These are phyloP conservation scores for Trifolium dubium DNA, from an alignment of 306 rosid genomes.

Conservation along the genomic window DNA sequence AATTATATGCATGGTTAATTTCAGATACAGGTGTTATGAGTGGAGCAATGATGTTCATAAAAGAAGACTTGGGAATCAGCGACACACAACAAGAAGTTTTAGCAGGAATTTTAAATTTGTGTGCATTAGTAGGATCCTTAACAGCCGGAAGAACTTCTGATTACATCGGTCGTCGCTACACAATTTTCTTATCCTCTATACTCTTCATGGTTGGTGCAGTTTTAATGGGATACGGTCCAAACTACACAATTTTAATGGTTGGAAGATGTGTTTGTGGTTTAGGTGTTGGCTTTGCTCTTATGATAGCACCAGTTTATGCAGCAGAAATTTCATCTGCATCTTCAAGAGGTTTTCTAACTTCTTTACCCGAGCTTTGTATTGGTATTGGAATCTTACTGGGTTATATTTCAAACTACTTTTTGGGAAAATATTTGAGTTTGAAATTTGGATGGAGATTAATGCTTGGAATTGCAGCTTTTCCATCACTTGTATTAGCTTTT, in stretches of 20 bases:
- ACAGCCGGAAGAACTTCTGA: slow-evolving; percentile 77
- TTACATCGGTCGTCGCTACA: slow-evolving; percentile 81
- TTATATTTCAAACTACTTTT: slow-evolving; percentile 62
- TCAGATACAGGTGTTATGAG: slow-evolving; percentile 94
- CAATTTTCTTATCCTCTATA: slow-evolving; percentile 58
- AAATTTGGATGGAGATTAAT: slow-evolving; percentile 83
- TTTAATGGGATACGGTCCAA: slow-evolving; percentile 86
- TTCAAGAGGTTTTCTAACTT: slow-evolving; percentile 63
- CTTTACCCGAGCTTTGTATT: slow-evolving; percentile 76
- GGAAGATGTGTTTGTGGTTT: slow-evolving; percentile 81
- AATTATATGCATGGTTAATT: neutral
- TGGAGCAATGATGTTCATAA: slow-evolving; percentile 86
- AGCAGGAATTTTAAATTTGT: slow-evolving; percentile 77
- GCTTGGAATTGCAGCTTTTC: slow-evolving; percentile 79
- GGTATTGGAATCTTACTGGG: slow-evolving; percentile 79
- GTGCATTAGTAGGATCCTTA: slow-evolving; percentile 71
- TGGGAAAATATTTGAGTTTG: slow-evolving; percentile 54
- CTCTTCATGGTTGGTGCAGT: slow-evolving; percentile 71
- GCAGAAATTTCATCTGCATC: slow-evolving; percentile 82
- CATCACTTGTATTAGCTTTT: slow-evolving; percentile 59
- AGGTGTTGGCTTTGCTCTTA: slow-evolving; percentile 85
- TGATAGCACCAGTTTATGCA: slow-evolving; percentile 84
- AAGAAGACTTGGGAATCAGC: slow-evolving; percentile 73
- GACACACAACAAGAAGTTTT: slow-evolving; percentile 73
- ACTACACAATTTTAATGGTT: slow-evolving; percentile 55